phyloP scores from a whole-genome alignment of 2,329 filamentous ascomycete genomes.

The Karstenula rhodostoma region DNA sequence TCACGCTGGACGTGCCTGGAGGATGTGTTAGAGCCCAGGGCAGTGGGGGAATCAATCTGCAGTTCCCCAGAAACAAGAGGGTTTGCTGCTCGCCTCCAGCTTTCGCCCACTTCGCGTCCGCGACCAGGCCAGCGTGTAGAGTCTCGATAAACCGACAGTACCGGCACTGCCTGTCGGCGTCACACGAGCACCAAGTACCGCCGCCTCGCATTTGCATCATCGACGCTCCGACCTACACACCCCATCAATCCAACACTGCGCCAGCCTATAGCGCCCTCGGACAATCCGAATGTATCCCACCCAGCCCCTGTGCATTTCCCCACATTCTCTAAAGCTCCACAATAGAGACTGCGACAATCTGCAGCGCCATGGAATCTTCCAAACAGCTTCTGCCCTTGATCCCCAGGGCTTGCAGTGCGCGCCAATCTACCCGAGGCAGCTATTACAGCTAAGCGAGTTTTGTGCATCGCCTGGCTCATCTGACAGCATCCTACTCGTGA shows the following conservation, averaged over 20 bases:
- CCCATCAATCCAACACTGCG: conserved; percentile 3
- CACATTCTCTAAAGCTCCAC: conserved; percentile 5
- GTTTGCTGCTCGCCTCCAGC: conserved; percentile 6
- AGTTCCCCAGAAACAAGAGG: background rate
- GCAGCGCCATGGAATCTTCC: conserved; percentile 16
- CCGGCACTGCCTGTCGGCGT: conserved; percentile 7
- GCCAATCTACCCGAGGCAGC: conserved; percentile 20
- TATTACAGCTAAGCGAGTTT: background rate
- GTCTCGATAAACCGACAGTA: background rate
- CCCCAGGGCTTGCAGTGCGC: conserved; percentile 3
- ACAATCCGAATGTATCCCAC: conserved; percentile 12
- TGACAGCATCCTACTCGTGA: background rate
- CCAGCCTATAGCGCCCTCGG: conserved; percentile 5
- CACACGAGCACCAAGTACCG: conserved; percentile 7
- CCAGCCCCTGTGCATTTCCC: conserved; percentile 11
- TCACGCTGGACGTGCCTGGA: background rate
- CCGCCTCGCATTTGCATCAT: conserved; percentile 3
- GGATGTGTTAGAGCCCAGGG: background rate
- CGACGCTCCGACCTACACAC: background rate
- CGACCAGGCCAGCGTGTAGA: background rate
- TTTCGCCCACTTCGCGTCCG: background rate
- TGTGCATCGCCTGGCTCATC: background rate
- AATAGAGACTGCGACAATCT: conserved; percentile 3
- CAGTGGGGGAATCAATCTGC: background rate
- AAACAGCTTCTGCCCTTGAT: conserved; percentile 13